Conservation (phyloP, 345 rosid species). For the Salix brachista region DNA sequence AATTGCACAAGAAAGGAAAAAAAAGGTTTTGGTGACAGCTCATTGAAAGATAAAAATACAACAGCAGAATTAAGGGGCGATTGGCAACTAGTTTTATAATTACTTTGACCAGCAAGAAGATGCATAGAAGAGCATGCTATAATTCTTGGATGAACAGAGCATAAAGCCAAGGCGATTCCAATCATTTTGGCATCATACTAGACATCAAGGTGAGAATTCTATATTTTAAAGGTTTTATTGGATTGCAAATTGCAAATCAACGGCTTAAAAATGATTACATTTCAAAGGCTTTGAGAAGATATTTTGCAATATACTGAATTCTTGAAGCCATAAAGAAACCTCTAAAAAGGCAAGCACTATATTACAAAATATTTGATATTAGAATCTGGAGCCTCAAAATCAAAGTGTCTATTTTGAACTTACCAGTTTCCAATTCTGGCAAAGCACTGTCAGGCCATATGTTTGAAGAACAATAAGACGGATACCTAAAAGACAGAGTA, state of each 20-base stretch:
- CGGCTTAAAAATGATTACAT: background rate
- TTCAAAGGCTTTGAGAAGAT: background rate
- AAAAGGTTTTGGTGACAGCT: too few relatives aligned
- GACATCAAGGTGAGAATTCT: background rate
- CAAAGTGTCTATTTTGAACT: background rate
- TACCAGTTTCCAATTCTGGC: constrained; percentile 88
- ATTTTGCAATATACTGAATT: background rate
- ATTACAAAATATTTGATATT: background rate
- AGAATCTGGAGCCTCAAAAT: background rate
- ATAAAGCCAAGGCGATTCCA: too few relatives aligned
- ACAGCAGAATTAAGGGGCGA: too few relatives aligned
- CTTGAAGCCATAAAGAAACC: background rate
- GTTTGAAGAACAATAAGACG: constrained; percentile 81
- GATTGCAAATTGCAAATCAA: background rate
- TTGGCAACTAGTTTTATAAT: too few relatives aligned
- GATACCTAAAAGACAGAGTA: constrained; percentile 55
- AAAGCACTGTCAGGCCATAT: constrained; percentile 72
- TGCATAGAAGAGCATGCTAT: too few relatives aligned
- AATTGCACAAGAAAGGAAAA: too few relatives aligned
- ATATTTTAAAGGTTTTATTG: background rate
- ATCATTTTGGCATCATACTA: background rate
- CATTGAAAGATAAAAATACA: too few relatives aligned
- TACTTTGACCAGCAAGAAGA: too few relatives aligned
- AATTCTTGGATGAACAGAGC: too few relatives aligned
- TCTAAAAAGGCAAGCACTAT: background rate